These are phyloP conservation scores for Cicer bijugum DNA, from an alignment of 306 rosid genomes.

Conservation along the genomic window DNA sequence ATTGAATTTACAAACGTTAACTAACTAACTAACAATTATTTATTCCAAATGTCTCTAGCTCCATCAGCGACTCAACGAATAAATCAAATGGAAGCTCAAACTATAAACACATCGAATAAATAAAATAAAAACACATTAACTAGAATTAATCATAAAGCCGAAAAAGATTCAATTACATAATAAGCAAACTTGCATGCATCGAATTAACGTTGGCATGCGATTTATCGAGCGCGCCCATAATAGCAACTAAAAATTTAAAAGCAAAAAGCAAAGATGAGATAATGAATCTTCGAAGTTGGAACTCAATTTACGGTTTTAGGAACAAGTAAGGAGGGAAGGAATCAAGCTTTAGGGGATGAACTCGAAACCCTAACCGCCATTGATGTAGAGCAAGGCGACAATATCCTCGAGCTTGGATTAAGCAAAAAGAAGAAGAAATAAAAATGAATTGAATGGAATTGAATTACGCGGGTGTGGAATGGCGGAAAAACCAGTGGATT, in stretches of 20 bases:
- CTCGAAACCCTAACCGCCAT: constrained; percentile 86
- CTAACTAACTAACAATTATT: background rate
- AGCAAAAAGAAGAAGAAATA: constrained; percentile 45
- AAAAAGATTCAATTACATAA: too few relatives aligned
- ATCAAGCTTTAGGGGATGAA: constrained; percentile 53
- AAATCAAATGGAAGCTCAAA: constrained; percentile 42
- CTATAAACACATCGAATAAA: constrained; percentile 34
- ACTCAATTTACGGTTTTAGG: constrained; percentile 67
- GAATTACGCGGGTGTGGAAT: constrained; percentile 30
- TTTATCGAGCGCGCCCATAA: too few relatives aligned
- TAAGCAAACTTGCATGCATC: too few relatives aligned
- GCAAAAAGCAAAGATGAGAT: background rate
- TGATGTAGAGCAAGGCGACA: constrained; percentile 37
- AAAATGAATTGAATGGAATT: constrained; percentile 47
- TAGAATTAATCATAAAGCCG: too few relatives aligned
- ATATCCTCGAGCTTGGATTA: constrained; percentile 47
- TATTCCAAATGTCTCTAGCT: constrained; percentile 28
- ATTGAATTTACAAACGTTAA: constrained; percentile 12
- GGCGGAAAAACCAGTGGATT: constrained; percentile 41
- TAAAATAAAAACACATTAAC: too few relatives aligned
- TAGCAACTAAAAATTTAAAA: too few relatives aligned
- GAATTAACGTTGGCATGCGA: too few relatives aligned
- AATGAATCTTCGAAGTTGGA: constrained; percentile 31
- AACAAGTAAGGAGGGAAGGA: constrained; percentile 39
- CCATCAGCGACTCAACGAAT: constrained; percentile 2